Percentiles rank a stretch among this genome's conserved stretches.
These are phyloP conservation scores for Kandelia obovata DNA, from an alignment of 345 rosid genomes.

Conservation along the genomic window DNA sequence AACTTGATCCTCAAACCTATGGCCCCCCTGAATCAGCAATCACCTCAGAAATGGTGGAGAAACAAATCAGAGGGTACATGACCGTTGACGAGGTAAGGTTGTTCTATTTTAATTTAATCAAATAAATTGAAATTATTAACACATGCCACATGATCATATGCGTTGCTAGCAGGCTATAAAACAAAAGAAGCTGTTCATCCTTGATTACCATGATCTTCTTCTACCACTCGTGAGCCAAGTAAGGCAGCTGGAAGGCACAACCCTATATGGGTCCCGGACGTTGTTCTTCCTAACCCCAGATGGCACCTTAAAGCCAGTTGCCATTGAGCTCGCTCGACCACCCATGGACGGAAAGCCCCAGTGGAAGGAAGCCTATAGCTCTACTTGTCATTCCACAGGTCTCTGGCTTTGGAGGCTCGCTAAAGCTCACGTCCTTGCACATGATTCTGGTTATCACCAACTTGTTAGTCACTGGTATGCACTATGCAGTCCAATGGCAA, in stretches of 20 bases:
- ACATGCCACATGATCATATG: background rate
- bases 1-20: constrained; percentile 56
- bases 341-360: constrained; percentile 51
- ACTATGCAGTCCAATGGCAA: background rate
- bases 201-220: constrained; percentile 57
- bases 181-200: constrained; percentile 46
- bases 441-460: constrained; percentile 62
- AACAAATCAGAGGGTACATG: constrained; percentile 52
- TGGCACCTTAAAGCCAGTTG: constrained; percentile 54
- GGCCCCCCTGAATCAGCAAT: constrained; percentile 67
- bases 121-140: no score
- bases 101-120: no score
- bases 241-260: constrained; percentile 40
- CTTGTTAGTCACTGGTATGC: constrained; percentile 68
- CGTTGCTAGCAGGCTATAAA: constrained; percentile 12
- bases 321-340: constrained; percentile 65
- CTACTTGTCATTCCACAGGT: constrained; percentile 40
- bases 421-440: constrained; percentile 60
- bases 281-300: constrained; percentile 50
- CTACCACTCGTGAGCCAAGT: constrained; percentile 66
- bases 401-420: constrained; percentile 73
- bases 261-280: constrained; percentile 62
- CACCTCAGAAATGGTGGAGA: constrained; percentile 50
- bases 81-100: constrained; percentile 51
- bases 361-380: constrained; percentile 56